Conservation (phyloP, 2,329 filamentous ascomycete genomes). For the Colletotrichum sp. region DNA sequence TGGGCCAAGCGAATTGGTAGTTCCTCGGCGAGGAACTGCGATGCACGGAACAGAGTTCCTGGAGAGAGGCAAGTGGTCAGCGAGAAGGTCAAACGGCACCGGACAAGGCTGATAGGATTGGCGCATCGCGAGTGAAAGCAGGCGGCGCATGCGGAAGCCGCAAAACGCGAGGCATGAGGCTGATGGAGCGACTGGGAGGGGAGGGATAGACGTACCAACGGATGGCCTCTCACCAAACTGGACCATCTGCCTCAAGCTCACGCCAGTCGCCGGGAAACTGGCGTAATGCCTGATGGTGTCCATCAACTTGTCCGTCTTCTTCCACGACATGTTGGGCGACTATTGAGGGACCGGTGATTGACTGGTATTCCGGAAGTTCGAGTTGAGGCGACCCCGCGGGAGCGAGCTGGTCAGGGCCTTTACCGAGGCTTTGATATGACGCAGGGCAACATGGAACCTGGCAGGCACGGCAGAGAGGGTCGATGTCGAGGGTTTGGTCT, state of each 20-base stretch:
- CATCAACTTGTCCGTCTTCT: slow-evolving; percentile 87
- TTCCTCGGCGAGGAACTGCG: slow-evolving; percentile 98
- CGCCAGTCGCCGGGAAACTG: slow-evolving; percentile 94
- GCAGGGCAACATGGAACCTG: slow-evolving; percentile 24
- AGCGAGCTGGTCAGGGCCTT: slow-evolving; percentile 13
- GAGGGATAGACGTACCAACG: slow-evolving; percentile 65
- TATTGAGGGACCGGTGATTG: slow-evolving; percentile 17
- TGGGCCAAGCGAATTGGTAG: slow-evolving; percentile 95
- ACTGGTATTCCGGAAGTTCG: not conserved
- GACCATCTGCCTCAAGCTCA: slow-evolving; percentile 98
- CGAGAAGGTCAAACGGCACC: not conserved
- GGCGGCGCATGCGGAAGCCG: not conserved
- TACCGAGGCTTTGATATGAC: slow-evolving; percentile 25
- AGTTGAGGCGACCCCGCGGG: slow-evolving; percentile 23
- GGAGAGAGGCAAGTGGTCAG: slow-evolving; percentile 6
- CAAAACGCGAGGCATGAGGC: slow-evolving; percentile 1
- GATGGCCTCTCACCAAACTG: slow-evolving; percentile 96
- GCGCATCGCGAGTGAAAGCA: not conserved
- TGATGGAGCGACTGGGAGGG: slow-evolving; percentile 9
- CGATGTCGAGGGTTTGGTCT: not conserved
- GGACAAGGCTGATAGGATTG: not conserved
- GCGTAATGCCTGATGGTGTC: slow-evolving; percentile 97
- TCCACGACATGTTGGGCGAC: slow-evolving; percentile 82
- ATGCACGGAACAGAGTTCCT: slow-evolving; percentile 97
- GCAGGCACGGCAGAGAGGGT: not conserved